A percentile compares a stretch with the other conserved stretches of the same genome.
phyloP scores from a whole-genome alignment of 208 protist species.

The Dictyostelium gargantuum region DNA sequence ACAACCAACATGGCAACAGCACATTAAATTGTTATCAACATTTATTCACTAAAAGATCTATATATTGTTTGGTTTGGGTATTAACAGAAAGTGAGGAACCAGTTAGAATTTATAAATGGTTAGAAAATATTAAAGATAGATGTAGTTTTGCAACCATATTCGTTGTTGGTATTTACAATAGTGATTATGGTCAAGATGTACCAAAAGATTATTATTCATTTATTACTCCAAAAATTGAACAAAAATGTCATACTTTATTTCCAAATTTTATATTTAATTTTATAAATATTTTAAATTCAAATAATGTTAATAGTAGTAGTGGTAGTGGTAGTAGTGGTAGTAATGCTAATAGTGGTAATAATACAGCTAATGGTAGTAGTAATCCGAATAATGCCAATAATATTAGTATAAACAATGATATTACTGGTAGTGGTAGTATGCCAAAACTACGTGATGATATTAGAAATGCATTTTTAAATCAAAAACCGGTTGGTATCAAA shows the following conservation, averaged over 20 bases:
- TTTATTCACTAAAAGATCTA: not conserved
- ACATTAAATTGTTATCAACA: conserved; percentile 3
- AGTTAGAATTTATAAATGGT: not conserved
- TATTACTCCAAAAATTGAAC: not conserved
- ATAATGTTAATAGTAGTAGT: not conserved
- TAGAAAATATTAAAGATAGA: conserved; percentile 40
- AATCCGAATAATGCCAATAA: not conserved
- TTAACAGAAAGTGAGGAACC: conserved; percentile 25
- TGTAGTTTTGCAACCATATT: not conserved
- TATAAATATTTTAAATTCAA: not conserved
- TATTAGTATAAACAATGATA: not conserved
- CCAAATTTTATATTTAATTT: conserved; percentile 10
- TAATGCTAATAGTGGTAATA: not conserved
- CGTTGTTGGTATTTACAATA: conserved; percentile 24
- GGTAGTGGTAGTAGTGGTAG: not conserved
- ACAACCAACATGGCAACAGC: not conserved
- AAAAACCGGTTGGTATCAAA: not conserved
- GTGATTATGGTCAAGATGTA: not conserved
- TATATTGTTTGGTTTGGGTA: conserved; percentile 14
- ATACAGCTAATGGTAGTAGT: not conserved
- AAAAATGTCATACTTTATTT: not conserved
- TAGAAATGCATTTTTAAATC: conserved; percentile 2
- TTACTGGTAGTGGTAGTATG: not conserved
- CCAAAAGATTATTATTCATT: not conserved
- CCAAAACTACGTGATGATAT: conserved; percentile 27